Evolutionary conservation across 345 rosid species (phyloP), one percentile per base, ranked within the genome.

Genomic region (Hirschfeldia incana): DNA sequence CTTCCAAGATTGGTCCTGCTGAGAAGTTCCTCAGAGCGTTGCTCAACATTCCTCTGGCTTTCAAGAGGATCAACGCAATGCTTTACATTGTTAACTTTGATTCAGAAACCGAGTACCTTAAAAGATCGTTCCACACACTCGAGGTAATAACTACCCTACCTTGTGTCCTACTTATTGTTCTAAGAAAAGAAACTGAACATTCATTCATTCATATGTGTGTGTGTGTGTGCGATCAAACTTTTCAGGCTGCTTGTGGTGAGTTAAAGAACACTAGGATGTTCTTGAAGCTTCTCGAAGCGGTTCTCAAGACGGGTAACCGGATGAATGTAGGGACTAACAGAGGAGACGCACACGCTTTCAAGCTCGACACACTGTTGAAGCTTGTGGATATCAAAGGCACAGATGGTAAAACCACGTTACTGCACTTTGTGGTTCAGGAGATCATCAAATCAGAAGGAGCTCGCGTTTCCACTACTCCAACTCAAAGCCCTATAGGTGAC

Each of bases 321-420:
- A 93, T 93, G 99, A 93, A 95, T 55, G 88, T 91, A 44, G 97
- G 97, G 70, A 95, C 99, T n/a, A 89, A 89, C 73, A 88, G 94
- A 5, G 97, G 99, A 0, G 97, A 90, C 60, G 99, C 99, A 0
- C 94, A 85, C 1, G 97, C 99, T 34, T 95, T 93, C 89, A 95
- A 93, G 91, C 97, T 95, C 6, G 97, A 95, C 78, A 95, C 98
- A 0, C 97, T 95, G 33, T 84, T 93, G 28, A 95, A 93, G 57
- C 92, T 90, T 33, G 97, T 91, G 17, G 98, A 93, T 60, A 82
- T 95, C 10, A 93, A 91, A 83, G 98, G 97, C 33, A 71, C 90
- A 0, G 99, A 93, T 77, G 97, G 99, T 44, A 93, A 89, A 78
- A 95, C 99, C 70, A 95, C 92, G 0, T 87, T 93, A 36, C 30